Evolutionary conservation across 2,329 filamentous ascomycete species (phyloP).

Genomic region (Lomentospora prolificans): DNA sequence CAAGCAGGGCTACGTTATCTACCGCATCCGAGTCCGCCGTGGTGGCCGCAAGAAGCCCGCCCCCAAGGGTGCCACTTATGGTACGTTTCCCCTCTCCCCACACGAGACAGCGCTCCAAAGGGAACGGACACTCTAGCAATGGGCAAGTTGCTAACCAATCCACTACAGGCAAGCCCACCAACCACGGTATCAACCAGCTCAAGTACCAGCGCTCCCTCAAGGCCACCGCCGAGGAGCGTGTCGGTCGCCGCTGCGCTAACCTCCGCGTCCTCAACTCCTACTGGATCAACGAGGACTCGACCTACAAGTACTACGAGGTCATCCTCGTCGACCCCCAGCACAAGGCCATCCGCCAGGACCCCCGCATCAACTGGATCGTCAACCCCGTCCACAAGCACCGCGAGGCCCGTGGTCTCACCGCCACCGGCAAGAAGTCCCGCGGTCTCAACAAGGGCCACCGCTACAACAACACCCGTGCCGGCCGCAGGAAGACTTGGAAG

Average conservation of each 20-base stretch:
- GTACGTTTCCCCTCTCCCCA: conserved; percentile 43
- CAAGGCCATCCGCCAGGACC: conserved; percentile 98
- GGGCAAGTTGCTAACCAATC: conserved; percentile 16
- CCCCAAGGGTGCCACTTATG: conserved; percentile 97
- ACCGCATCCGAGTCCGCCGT: conserved; percentile 95
- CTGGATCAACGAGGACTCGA: conserved; percentile 99
- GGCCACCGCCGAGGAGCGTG: conserved; percentile 98
- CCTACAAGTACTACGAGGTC: conserved; percentile 99
- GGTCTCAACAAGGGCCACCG: conserved; percentile 98
- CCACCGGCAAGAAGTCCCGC: conserved; percentile 98
- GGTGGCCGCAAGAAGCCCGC: conserved; percentile 97
- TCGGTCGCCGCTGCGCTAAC: conserved; percentile 97
- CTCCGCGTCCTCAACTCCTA: conserved; percentile 99
- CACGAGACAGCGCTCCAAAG: too few relatives aligned
- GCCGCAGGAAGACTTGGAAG: conserved; percentile 99
- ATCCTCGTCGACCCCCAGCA: conserved; percentile 99
- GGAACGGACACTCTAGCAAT: too few relatives aligned
- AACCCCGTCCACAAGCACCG: conserved; percentile 99
- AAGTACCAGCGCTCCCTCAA: conserved; percentile 99
- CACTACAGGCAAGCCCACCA: conserved; percentile 91
- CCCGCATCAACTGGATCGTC: conserved; percentile 99
- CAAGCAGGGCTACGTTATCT: conserved; percentile 99
- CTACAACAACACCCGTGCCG: conserved; percentile 97
- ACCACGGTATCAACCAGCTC: conserved; percentile 99
- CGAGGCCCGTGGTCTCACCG: conserved; percentile 92